Conservation (phyloP, 257 asterid genomes). For the Salvia hispanica region DNA sequence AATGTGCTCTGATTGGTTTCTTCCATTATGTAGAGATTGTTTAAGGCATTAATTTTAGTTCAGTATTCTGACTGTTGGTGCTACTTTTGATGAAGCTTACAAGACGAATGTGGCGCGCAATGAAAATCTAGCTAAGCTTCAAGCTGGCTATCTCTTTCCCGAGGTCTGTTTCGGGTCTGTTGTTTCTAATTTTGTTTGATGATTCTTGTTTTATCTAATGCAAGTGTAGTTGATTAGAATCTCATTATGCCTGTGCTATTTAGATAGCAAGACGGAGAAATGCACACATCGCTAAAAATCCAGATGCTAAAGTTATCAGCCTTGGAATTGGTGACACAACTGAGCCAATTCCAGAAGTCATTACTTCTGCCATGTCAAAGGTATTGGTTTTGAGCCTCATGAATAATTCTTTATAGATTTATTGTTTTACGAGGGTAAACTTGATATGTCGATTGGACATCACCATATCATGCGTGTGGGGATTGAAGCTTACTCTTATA, state of each 20-base stretch:
- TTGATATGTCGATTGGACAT: neutral
- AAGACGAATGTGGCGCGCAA: conserved; percentile 81
- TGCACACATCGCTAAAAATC: conserved; percentile 74
- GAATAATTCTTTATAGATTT: conserved; percentile 19
- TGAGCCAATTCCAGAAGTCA: conserved; percentile 91
- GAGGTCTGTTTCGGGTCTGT: conserved; percentile 55
- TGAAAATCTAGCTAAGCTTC: conserved; percentile 84
- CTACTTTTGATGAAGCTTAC: conserved; percentile 57
- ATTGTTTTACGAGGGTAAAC: conserved; percentile 5
- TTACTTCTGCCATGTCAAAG: conserved; percentile 87
- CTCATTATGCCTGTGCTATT: conserved; percentile 11
- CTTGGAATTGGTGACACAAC: conserved; percentile 99
- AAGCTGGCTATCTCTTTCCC: conserved; percentile 97
- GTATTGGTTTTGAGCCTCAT: conserved; percentile 40
- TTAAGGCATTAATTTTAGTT: neutral
- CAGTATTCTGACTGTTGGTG: conserved; percentile 31
- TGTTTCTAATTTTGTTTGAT: conserved; percentile 3
- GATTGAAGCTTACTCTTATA: neutral
- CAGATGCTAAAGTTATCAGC: conserved; percentile 90
- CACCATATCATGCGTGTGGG: no score
- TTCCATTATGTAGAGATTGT: neutral
- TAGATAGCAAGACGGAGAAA: conserved; percentile 85
- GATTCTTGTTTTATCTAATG: conserved; percentile 19
- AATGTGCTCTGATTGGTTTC: neutral
- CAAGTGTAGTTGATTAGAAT: conserved; percentile 11